Base-by-base conservation (phyloP, 352 stramenopile species). In the Phytophthora cajani region DNA sequence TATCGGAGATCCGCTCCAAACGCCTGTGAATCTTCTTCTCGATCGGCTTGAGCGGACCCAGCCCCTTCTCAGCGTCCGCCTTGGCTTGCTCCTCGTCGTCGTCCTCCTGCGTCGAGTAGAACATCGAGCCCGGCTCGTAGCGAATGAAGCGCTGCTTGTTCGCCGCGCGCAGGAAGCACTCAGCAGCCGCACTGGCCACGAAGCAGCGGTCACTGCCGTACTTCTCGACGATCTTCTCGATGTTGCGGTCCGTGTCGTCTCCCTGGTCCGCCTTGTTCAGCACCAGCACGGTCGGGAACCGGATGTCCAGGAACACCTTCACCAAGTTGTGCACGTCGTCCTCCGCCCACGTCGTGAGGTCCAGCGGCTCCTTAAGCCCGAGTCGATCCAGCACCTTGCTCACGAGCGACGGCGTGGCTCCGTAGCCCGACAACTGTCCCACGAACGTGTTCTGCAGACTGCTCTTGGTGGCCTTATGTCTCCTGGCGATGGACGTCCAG, bases 181-280 rank as follows among this genome's bases (percentile, higher is more conserved):
- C 89, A 25, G 90, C 89, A n/a, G 89, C 89, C 2, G 89, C 87
- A 53, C 87, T 95, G 14, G 90, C 89, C 44, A 97, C 87, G 60
- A 96, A 94, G 76, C 87, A 96, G 23, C 89, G 83, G 56, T 95
- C 87, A 54, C 82, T 91, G 54, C 89, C 89, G 72, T 97, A 97
- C 51, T 94, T 94, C 63, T 96, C 88, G 3, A 90, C 90, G 53
- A 96, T 87, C 32, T 91, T 92, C 47, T 93, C 84, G 65, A 96
- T 96, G 77, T 96, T 96, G 53, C 85, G 80, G 69, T 96, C 90
- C 17, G 90, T 95, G 66, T 96, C 80, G 23, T 90, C 84, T 33
- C 87, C 88, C 40, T 92, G 83, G 62, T 97, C 90, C 27, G 88
- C 89, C 67, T 97, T 97, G 70, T 97, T 97, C 9, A 97, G 85